These are phyloP conservation scores for Pilasporangium apinafurcum DNA, from an alignment of 352 stramenopile species.

Conservation along the genomic window DNA sequence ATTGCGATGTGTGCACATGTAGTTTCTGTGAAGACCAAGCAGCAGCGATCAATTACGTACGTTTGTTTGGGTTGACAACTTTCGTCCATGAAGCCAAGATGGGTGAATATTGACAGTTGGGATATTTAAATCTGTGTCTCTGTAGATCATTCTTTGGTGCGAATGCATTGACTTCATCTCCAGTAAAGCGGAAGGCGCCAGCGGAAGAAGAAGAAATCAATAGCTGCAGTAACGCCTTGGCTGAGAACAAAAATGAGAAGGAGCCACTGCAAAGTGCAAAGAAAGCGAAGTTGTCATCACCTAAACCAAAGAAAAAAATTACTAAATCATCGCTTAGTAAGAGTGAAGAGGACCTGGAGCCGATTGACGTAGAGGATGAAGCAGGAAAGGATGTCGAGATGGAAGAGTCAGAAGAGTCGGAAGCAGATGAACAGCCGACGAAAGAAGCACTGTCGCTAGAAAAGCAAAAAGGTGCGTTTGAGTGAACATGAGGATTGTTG, in stretches of 20 bases:
- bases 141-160: conserved; percentile 62
- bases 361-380: background rate
- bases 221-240: background rate
- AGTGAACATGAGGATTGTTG: too few species aligned
- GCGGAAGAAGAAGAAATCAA: conserved; percentile 4
- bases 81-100: too few species aligned
- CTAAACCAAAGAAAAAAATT: background rate
- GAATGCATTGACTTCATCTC: conserved; percentile 8
- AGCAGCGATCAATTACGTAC: conserved; percentile 69
- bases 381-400: conserved; percentile 4
- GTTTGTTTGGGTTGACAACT: too few species aligned
- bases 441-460: too few species aligned
- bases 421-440: too few species aligned
- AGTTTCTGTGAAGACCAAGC: conserved; percentile 22
- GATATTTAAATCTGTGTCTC: too few species aligned
- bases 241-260: background rate
- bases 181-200: conserved; percentile 28
- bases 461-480: too few species aligned
- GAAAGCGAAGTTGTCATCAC: too few species aligned
- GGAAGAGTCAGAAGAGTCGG: conserved; percentile 8
- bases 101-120: too few species aligned
- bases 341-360: conserved; percentile 7
- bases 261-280: too few species aligned
- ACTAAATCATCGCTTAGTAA: background rate
- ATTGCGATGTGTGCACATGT: background rate